A percentile compares a stretch with the other conserved stretches of the same genome.
Conservation (phyloP, 352 stramenopile species). For the Phytophthora sojae region DNA sequence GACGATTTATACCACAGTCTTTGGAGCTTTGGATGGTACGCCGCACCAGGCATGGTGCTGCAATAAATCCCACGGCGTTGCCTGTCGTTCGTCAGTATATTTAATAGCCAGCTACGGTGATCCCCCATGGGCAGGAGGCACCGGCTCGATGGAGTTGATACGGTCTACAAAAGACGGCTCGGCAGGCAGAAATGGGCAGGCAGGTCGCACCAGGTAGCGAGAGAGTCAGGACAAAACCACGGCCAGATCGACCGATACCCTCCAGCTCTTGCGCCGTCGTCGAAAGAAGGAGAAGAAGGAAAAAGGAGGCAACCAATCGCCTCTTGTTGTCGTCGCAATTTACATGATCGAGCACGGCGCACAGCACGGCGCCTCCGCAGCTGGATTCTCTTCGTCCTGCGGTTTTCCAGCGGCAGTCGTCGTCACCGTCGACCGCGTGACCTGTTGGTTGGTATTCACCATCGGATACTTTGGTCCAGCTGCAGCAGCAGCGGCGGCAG, state of each 20-base stretch:
- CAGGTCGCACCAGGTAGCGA: not conserved
- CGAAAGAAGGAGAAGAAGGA: slow-evolving; percentile 14
- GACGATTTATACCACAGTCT: too few species aligned
- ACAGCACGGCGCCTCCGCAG: slow-evolving; percentile 62
- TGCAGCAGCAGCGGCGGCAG: slow-evolving; percentile 15
- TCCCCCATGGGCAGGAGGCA: slow-evolving; percentile 10
- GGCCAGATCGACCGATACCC: not conserved
- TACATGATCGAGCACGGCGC: slow-evolving; percentile 76
- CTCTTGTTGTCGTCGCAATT: slow-evolving; percentile 31
- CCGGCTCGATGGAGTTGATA: slow-evolving; percentile 17
- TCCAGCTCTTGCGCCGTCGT: slow-evolving; percentile 8
- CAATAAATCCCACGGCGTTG: not conserved
- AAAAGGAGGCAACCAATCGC: slow-evolving; percentile 4
- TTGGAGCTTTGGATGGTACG: too few species aligned
- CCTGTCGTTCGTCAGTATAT: slow-evolving; percentile 12
- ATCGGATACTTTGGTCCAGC: slow-evolving; percentile 68
- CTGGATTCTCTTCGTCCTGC: slow-evolving; percentile 42
- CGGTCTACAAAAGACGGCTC: slow-evolving; percentile 34
- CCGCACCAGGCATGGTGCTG: too few species aligned
- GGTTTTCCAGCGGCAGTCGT: slow-evolving; percentile 26
- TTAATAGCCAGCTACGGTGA: slow-evolving; percentile 17
- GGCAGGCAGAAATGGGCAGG: slow-evolving; percentile 14
- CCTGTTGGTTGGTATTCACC: slow-evolving; percentile 79
- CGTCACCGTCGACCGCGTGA: slow-evolving; percentile 41
- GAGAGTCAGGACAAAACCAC: not conserved